phyloP scores from a whole-genome alignment of 768 basidiomycete species.

The Leccinum pellstonianum region DNA sequence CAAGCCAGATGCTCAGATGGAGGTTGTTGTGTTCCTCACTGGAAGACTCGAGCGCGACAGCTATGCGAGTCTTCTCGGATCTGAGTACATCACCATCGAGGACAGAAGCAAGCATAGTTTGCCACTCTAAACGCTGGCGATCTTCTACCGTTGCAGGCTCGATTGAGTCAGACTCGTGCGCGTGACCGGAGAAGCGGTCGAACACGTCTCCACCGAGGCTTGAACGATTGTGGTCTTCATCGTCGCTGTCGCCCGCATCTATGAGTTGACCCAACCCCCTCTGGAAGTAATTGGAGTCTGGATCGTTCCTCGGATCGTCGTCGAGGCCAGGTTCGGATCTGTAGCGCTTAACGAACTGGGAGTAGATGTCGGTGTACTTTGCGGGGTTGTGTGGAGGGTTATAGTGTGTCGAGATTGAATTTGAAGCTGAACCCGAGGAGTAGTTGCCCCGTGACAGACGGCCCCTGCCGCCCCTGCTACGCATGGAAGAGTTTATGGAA shows the following conservation, averaged over 20 bases:
- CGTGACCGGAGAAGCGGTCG: constrained; percentile 51
- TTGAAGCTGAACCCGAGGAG: constrained; percentile 29
- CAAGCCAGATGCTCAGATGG: constrained; percentile 81
- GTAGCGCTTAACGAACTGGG: constrained; percentile 77
- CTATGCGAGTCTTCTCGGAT: constrained; percentile 92
- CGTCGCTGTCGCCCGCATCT: constrained; percentile 73
- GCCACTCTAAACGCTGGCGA: constrained; percentile 89
- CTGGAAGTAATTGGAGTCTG: constrained; percentile 82
- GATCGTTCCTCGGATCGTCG: constrained; percentile 74
- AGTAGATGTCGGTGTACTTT: constrained; percentile 64
- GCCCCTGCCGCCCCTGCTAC: constrained; percentile 33
- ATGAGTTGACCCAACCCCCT: constrained; percentile 66
- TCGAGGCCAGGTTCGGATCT: constrained; percentile 59
- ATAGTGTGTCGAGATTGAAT: constrained; percentile 29
- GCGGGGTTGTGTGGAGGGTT: constrained; percentile 32
- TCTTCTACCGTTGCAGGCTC: constrained; percentile 72
- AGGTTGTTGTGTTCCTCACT: constrained; percentile 67
- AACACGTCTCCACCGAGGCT: constrained; percentile 44
- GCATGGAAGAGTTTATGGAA: constrained; percentile 30
- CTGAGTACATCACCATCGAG: constrained; percentile 92
- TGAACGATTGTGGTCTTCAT: constrained; percentile 57
- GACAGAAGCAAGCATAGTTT: constrained; percentile 91
- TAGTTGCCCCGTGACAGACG: constrained; percentile 31
- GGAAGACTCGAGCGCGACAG: constrained; percentile 68
- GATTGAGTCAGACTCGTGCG: constrained; percentile 61